Evolutionary conservation across 2,329 filamentous ascomycete species (phyloP).

Genomic region (Xylaria sp.): DNA sequence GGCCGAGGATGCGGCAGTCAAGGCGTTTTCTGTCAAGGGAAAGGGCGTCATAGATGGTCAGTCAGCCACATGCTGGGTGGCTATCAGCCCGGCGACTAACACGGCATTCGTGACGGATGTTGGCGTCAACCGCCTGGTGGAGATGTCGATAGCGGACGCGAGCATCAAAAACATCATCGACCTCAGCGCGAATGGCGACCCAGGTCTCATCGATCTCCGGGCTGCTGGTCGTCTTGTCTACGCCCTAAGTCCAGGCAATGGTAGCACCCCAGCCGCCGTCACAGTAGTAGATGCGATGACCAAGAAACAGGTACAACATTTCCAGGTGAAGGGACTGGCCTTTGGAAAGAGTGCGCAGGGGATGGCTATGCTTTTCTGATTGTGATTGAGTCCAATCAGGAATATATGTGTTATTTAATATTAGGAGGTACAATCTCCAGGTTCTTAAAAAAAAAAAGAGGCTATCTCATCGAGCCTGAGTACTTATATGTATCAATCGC

Average conservation of each 20-base stretch:
- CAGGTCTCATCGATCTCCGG: constrained; percentile 65
- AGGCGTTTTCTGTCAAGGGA: constrained; percentile 46
- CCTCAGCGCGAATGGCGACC: constrained; percentile 56
- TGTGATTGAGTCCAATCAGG: too few species aligned
- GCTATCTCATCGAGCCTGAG: too few species aligned
- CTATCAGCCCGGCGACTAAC: constrained; percentile 56
- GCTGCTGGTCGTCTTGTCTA: constrained; percentile 67
- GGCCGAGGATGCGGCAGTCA: background rate
- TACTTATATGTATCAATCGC: too few species aligned
- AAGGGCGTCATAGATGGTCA: constrained; percentile 60
- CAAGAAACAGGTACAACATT: constrained; percentile 49
- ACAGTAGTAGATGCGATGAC: constrained; percentile 51
- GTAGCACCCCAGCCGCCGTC: constrained; percentile 51
- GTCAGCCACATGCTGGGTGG: constrained; percentile 67
- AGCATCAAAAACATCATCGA: constrained; percentile 57
- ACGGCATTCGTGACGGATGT: constrained; percentile 70
- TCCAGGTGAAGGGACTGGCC: constrained; percentile 41
- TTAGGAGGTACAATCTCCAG: too few species aligned
- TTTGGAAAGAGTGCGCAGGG: constrained; percentile 48
- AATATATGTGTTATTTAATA: too few species aligned
- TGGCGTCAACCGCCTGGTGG: constrained; percentile 61
- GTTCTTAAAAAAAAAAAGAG: too few species aligned
- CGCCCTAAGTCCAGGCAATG: constrained; percentile 65
- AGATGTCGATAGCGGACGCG: constrained; percentile 63
- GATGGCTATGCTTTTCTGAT: constrained; percentile 43